phyloP scores from a whole-genome alignment of 2,329 filamentous ascomycete species.

The Xylariaceae sp. region DNA sequence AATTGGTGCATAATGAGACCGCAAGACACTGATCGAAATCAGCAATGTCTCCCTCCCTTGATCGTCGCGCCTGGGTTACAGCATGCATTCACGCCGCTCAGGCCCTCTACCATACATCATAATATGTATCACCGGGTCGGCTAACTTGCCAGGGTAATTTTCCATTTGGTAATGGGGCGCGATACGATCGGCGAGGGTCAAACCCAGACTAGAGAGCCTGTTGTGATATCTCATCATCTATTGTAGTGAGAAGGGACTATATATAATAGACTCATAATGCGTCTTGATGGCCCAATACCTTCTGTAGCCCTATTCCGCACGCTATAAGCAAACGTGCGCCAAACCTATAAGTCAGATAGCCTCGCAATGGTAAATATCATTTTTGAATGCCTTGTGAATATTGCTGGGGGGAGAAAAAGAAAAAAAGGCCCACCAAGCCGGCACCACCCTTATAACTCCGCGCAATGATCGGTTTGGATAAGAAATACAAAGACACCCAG shows the following conservation, averaged over 20 bases:
- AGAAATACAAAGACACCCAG: not conserved
- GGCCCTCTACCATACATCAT: not conserved
- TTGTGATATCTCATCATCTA: not conserved
- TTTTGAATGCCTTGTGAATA: constrained; percentile 24
- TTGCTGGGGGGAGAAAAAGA: too few relatives aligned
- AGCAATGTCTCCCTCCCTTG: not conserved
- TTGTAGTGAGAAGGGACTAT: not conserved
- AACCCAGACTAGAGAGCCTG: not conserved
- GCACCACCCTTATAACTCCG: constrained; percentile 30
- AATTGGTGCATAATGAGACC: too few relatives aligned
- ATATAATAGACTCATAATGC: not conserved
- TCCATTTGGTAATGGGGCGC: not conserved
- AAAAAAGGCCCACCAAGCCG: not conserved
- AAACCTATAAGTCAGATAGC: constrained; percentile 10
- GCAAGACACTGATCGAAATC: too few relatives aligned
- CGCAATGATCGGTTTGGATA: constrained; percentile 26
- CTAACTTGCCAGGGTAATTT: too few relatives aligned
- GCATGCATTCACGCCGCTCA: not conserved
- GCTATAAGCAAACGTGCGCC: not conserved
- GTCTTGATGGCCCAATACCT: not conserved
- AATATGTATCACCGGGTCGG: not conserved
- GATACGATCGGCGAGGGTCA: not conserved
- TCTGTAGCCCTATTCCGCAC: not conserved
- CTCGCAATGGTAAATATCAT: constrained; percentile 14
- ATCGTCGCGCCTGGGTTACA: not conserved